phyloP scores from a whole-genome alignment of 108 stramenopile genomes.

The Stephanodiscus minutulus region DNA sequence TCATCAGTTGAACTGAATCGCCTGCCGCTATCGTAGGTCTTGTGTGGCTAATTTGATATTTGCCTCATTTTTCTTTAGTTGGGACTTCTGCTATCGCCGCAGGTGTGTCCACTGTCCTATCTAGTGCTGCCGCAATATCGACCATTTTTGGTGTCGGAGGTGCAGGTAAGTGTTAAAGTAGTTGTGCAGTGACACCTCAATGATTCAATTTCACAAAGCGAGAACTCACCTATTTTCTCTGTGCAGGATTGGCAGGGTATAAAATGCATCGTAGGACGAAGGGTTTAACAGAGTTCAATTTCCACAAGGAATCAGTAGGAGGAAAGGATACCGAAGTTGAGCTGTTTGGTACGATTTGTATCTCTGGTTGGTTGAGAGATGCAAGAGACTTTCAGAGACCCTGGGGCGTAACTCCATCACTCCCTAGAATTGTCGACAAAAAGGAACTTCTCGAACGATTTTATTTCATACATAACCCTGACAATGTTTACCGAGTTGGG shows the following conservation, averaged over 20 bases:
- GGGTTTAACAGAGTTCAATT: constrained; percentile 84
- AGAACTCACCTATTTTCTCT: neutral
- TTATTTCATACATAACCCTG: constrained; percentile 76
- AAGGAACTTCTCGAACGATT: constrained; percentile 76
- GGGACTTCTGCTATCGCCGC: constrained; percentile 75
- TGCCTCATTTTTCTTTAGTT: neutral
- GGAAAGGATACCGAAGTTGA: constrained; percentile 60
- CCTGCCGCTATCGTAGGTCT: neutral
- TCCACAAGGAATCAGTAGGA: constrained; percentile 54
- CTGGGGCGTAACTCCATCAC: constrained; percentile 80
- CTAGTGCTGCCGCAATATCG: constrained; percentile 79
- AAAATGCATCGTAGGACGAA: constrained; percentile 83
- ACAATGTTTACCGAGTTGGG: constrained; percentile 62
- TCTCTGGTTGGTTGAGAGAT: constrained; percentile 86
- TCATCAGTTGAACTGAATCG: neutral
- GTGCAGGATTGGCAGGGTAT: constrained; percentile 68
- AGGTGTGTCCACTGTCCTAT: constrained; percentile 66
- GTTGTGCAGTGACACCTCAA: neutral
- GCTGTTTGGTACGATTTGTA: constrained; percentile 74
- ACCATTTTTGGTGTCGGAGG: constrained; percentile 89
- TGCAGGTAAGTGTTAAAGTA: constrained; percentile 20
- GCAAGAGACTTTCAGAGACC: constrained; percentile 80
- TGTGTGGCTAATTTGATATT: neutral
- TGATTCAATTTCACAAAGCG: neutral
- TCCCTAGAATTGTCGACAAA: constrained; percentile 66